Conservation (phyloP, 805 yeast species). For the Candida railenensis region DNA sequence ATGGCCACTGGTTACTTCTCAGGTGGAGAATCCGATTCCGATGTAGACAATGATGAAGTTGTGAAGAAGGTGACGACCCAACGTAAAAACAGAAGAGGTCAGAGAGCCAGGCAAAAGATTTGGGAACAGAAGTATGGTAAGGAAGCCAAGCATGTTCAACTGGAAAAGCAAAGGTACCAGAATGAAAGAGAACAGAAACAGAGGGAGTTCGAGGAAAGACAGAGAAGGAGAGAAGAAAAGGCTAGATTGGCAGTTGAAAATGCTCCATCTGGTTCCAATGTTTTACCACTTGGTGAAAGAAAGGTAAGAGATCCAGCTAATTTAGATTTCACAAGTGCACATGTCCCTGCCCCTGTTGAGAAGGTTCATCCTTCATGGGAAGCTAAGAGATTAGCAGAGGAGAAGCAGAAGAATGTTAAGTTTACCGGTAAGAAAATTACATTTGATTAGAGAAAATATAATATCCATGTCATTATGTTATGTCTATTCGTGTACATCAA, state of each 20-base stretch:
- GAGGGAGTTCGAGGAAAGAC: conserved; percentile 70
- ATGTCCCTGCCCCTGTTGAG: conserved; percentile 7
- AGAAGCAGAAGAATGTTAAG: conserved; percentile 59
- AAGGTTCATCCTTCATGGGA: conserved; percentile 93
- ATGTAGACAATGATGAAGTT: conserved; percentile 43
- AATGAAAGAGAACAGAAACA: conserved; percentile 61
- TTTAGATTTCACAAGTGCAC: conserved; percentile 1
- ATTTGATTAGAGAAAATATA: conserved; percentile 46
- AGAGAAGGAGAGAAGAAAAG: conserved; percentile 60
- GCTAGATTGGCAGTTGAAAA: conserved; percentile 27
- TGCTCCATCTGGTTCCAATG: conserved; percentile 40
- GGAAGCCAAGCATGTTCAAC: conserved; percentile 77
- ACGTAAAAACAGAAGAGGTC: conserved; percentile 92
- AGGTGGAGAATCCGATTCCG: conserved; percentile 73
- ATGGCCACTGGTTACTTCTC: conserved; percentile 80
- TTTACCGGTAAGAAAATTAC: conserved; percentile 84
- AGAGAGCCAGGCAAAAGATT: conserved; percentile 92
- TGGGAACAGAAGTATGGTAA: conserved; percentile 92
- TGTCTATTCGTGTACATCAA: neutral
- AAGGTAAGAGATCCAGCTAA: conserved; percentile 9
- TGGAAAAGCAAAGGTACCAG: conserved; percentile 54
- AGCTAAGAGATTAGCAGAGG: conserved; percentile 77
- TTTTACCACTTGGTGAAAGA: conserved; percentile 39
- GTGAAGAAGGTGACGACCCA: conserved; percentile 53
- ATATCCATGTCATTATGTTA: neutral